These are phyloP conservation scores for Gigaspora rosea DNA, from an alignment of 192 early-diverging fungal genomes.

Conservation along the genomic window DNA sequence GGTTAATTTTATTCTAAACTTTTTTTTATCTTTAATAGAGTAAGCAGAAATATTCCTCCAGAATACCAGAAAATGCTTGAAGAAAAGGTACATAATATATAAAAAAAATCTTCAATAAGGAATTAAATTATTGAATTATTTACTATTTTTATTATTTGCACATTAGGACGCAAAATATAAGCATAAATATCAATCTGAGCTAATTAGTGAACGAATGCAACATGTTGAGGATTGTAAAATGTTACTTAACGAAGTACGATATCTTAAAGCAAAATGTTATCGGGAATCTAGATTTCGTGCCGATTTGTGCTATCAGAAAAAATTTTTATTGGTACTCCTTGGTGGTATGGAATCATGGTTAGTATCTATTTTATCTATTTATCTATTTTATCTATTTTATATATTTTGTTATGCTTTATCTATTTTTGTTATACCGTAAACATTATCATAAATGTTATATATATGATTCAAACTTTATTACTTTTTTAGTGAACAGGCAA, in stretches of 20 bases:
- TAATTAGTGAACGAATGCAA: background rate
- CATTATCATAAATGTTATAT: too few species aligned
- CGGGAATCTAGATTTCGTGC: slow-evolving; percentile 29
- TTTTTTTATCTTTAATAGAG: too few species aligned
- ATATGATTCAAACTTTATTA: too few species aligned
- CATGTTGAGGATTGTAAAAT: slow-evolving; percentile 11
- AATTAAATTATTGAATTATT: background rate
- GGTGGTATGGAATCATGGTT: slow-evolving; percentile 26
- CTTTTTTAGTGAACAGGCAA: slow-evolving; percentile 9
- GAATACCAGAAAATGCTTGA: too few species aligned
- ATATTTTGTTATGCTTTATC: too few species aligned
- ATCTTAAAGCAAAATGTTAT: slow-evolving; percentile 13
- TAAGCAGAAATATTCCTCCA: too few species aligned
- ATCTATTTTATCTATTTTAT: too few species aligned
- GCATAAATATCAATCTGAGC: slow-evolving; percentile 4
- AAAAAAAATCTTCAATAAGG: too few species aligned
- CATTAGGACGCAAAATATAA: slow-evolving; percentile 3
- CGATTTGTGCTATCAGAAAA: slow-evolving; percentile 29
- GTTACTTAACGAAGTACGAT: slow-evolving; percentile 16
- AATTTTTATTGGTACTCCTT: slow-evolving; percentile 14
- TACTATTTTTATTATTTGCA: background rate
- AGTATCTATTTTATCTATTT: background rate
- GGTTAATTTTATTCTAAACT: too few species aligned
- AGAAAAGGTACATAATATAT: too few species aligned
- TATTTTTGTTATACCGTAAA: too few species aligned